A percentile compares a stretch with the other conserved stretches of the same genome.
Evolutionary conservation across 257 asterid species (phyloP).

Genomic region (Capsicum chinense): DNA sequence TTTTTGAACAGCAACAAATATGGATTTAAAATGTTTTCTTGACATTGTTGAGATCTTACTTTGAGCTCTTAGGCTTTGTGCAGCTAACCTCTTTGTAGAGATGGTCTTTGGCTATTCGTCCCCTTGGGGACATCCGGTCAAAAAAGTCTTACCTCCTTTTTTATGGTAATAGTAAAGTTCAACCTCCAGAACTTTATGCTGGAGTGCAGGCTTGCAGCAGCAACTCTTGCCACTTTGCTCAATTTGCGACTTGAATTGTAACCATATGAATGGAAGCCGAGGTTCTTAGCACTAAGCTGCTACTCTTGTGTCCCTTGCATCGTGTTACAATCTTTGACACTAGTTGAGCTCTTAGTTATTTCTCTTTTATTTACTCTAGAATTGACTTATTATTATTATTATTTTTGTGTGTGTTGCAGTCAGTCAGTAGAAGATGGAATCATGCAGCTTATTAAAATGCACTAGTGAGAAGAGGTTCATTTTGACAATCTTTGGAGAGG

Average conservation of each 20-base stretch:
- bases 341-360: neutral
- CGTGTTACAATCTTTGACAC: neutral
- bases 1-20: neutral
- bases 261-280: neutral
- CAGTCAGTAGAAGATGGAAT: neutral
- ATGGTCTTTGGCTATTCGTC: neutral
- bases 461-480: constrained; percentile 3
- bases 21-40: neutral
- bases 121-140: neutral
- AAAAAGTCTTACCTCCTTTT: neutral
- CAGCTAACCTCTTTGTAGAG: neutral
- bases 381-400: neutral
- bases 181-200: neutral
- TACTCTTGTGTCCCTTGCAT: neutral
- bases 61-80: constrained; percentile 3
- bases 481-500: constrained; percentile 8
- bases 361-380: neutral
- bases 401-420: neutral
- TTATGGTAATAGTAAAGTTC: constrained; percentile 7
- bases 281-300: neutral
- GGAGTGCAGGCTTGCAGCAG: constrained; percentile 19
- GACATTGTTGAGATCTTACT: constrained; percentile 21
- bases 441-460: constrained; percentile 1
- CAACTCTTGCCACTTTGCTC: neutral
- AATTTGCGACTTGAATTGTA: neutral